phyloP scores from a whole-genome alignment of 305 asterid genomes.

The Fraxinus baroniana region DNA sequence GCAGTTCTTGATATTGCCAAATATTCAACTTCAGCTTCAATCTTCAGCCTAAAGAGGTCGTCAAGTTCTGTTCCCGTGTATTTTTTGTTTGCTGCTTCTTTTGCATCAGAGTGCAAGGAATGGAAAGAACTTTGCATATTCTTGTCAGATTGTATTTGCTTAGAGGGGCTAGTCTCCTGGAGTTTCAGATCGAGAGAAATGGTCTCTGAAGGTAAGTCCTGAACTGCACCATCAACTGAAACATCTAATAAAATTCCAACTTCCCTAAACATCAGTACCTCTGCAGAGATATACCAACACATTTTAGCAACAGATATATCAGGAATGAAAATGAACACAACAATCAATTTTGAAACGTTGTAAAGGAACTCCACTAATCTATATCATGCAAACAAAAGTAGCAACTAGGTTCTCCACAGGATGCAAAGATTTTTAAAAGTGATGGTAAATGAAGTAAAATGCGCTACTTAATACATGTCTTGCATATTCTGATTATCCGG shows the following conservation, averaged over 20 bases:
- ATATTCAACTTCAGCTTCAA: conserved; percentile 74
- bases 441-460: neutral
- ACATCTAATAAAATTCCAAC: conserved; percentile 36
- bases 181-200: conserved; percentile 26
- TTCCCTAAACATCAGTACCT: conserved; percentile 59
- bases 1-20: conserved; percentile 46
- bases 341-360: neutral
- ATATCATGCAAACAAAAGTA: neutral
- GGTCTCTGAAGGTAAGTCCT: conserved; percentile 29
- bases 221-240: conserved; percentile 31
- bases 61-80: conserved; percentile 44
- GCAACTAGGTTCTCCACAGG: neutral
- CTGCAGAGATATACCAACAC: conserved; percentile 41
- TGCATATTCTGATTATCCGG: neutral
- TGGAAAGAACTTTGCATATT: conserved; percentile 21
- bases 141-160: conserved; percentile 28
- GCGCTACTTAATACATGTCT: neutral
- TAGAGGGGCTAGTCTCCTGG: conserved; percentile 26
- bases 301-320: conserved; percentile 14
- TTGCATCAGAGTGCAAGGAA: conserved; percentile 35
- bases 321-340: neutral
- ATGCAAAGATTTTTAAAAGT: neutral
- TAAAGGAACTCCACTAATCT: neutral
- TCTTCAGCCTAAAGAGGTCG: conserved; percentile 49
- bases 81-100: conserved; percentile 28